Conservation (phyloP, 345 rosid species). For the Lepidium africanum region DNA sequence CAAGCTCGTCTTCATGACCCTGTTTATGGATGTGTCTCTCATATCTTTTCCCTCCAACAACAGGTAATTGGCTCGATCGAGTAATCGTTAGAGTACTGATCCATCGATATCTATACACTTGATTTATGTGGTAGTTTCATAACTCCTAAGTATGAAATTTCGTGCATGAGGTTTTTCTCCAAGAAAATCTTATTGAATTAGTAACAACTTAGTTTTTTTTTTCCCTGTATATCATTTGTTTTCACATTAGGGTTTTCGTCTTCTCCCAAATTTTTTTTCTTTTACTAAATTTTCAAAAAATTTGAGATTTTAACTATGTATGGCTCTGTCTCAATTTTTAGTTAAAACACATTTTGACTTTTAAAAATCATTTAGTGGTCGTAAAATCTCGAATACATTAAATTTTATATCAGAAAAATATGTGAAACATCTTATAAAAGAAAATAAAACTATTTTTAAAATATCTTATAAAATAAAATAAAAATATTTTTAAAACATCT, state of each 20-base stretch:
- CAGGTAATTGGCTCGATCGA: slow-evolving; percentile 31
- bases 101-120: background rate
- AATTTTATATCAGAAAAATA: too few relatives aligned
- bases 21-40: slow-evolving; percentile 61
- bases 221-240: background rate
- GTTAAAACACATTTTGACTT: too few relatives aligned
- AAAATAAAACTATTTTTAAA: too few relatives aligned
- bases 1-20: slow-evolving; percentile 59
- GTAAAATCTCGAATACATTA: too few relatives aligned
- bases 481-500: too few relatives aligned
- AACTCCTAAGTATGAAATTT: background rate
- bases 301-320: background rate
- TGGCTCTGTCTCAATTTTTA: background rate
- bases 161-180: background rate
- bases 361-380: too few relatives aligned
- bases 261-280: background rate
- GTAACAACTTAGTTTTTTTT: background rate
- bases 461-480: too few relatives aligned
- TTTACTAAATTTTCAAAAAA: background rate
- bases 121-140: background rate
- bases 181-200: background rate
- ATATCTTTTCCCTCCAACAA: slow-evolving; percentile 53
- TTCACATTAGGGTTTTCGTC: slow-evolving; percentile 12
- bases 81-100: background rate
- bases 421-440: too few relatives aligned